Conservation (phyloP, 495 filamentous ascomycete species). For the Aspergillus kassunensis region DNA sequence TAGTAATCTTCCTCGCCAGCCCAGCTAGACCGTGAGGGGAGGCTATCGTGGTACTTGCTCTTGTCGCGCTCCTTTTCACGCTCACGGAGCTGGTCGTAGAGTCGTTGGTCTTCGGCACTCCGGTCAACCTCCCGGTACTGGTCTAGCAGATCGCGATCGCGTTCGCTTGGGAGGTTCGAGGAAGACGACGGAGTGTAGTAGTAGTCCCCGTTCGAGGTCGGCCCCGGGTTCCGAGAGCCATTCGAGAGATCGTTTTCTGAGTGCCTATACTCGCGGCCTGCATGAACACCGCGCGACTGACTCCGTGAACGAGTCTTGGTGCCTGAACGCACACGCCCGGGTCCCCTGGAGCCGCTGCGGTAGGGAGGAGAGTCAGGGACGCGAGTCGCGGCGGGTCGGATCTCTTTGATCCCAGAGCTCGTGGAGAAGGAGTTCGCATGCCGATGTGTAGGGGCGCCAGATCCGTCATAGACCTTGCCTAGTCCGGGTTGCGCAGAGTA, state of each 20-base stretch:
- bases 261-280: constrained; percentile 33
- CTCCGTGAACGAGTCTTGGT: constrained; percentile 29
- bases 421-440: constrained; percentile 30
- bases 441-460: constrained; percentile 15
- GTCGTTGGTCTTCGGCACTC: constrained; percentile 21
- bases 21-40: constrained; percentile 23
- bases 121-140: constrained; percentile 26
- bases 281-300: constrained; percentile 28
- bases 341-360: constrained; percentile 21
- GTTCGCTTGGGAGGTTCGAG: constrained; percentile 20
- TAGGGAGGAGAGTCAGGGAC: constrained; percentile 23
- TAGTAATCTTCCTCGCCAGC: constrained; percentile 38
- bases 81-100: constrained; percentile 27
- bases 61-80: constrained; percentile 29
- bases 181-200: constrained; percentile 26
- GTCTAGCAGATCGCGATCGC: constrained; percentile 25
- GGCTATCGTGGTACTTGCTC: constrained; percentile 23
- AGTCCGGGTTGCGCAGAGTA: constrained; percentile 53
- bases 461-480: constrained; percentile 51
- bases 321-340: constrained; percentile 8
- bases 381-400: constrained; percentile 12
- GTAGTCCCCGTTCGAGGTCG: constrained; percentile 26
- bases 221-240: constrained; percentile 17
- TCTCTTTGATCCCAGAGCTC: constrained; percentile 22
- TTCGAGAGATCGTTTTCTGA: constrained; percentile 38